Conservation (phyloP, 208 protist species). For the Leishmania amazonensis region DNA sequence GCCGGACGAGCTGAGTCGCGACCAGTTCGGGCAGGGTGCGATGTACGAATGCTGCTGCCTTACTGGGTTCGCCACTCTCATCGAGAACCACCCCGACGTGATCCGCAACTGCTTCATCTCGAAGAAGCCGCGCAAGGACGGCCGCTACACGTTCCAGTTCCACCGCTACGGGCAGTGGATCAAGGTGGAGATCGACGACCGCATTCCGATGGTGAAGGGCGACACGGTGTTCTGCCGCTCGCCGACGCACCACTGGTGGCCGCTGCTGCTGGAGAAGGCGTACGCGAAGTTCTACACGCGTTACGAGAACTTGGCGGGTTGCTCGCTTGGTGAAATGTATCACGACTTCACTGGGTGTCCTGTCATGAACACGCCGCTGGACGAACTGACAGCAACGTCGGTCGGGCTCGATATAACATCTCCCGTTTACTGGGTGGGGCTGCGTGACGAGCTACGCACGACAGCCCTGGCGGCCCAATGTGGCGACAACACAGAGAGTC, state of each 20-base stretch:
- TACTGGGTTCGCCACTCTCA: constrained; percentile 44
- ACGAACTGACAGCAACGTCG: constrained; percentile 23
- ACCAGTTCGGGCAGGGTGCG: constrained; percentile 63
- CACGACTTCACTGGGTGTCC: constrained; percentile 65
- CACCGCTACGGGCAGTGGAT: constrained; percentile 19
- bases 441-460: constrained; percentile 37
- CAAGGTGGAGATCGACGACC: constrained; percentile 66
- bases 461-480: constrained; percentile 38
- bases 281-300: constrained; percentile 87
- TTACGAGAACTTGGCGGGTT: constrained; percentile 63
- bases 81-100: constrained; percentile 52
- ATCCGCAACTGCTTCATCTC: constrained; percentile 60
- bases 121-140: constrained; percentile 46
- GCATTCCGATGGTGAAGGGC: constrained; percentile 60
- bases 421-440: constrained; percentile 56
- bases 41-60: constrained; percentile 58
- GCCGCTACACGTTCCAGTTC: constrained; percentile 12
- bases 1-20: constrained; percentile 48
- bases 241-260: constrained; percentile 74
- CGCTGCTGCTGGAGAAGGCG: constrained; percentile 68
- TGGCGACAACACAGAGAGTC: constrained; percentile 18
- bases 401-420: constrained; percentile 36
- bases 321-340: constrained; percentile 55
- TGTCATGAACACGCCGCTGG: constrained; percentile 45
- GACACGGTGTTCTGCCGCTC: constrained; percentile 68